Conservation (phyloP, 176 grass and related monocot genomes). For the Juncus effusus region DNA sequence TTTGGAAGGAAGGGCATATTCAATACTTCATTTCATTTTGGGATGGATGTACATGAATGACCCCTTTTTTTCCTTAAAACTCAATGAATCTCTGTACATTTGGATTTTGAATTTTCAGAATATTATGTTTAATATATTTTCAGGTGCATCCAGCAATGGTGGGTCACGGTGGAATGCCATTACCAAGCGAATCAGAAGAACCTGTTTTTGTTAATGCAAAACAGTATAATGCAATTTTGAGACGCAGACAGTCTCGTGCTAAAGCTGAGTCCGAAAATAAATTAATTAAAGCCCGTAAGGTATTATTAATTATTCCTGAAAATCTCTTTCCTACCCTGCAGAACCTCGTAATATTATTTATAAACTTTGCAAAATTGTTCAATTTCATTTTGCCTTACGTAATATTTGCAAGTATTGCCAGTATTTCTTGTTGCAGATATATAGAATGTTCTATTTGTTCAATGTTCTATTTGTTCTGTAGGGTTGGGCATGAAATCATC, state of each 20-base stretch:
- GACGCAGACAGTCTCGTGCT: constrained; percentile 39
- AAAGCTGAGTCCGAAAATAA: constrained; percentile 46
- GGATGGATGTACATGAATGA: neutral
- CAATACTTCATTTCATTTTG: neutral
- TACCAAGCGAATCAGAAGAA: constrained; percentile 35
- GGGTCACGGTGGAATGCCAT: constrained; percentile 26
- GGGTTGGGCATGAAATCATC: neutral
- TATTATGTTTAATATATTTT: constrained; percentile 16
- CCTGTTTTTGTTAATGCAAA: constrained; percentile 44
- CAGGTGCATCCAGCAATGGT: constrained; percentile 27
- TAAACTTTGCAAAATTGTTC: neutral
- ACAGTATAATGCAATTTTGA: constrained; percentile 41
- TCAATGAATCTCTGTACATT: constrained; percentile 1
- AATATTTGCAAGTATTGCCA: too few relatives aligned
- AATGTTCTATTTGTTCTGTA: neutral
- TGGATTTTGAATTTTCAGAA: neutral
- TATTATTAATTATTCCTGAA: neutral
- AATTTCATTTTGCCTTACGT: neutral
- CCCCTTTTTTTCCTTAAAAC: too few relatives aligned
- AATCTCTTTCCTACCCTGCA: neutral
- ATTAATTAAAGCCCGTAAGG: constrained; percentile 36
- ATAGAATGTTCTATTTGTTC: constrained; percentile 3
- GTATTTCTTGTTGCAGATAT: neutral
- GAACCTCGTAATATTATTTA: neutral
- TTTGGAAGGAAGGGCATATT: neutral